Percentiles rank a stretch among this genome's conserved stretches.
phyloP scores from a whole-genome alignment of 192 early-diverging fungal genomes.

The Coemansia sp. region DNA sequence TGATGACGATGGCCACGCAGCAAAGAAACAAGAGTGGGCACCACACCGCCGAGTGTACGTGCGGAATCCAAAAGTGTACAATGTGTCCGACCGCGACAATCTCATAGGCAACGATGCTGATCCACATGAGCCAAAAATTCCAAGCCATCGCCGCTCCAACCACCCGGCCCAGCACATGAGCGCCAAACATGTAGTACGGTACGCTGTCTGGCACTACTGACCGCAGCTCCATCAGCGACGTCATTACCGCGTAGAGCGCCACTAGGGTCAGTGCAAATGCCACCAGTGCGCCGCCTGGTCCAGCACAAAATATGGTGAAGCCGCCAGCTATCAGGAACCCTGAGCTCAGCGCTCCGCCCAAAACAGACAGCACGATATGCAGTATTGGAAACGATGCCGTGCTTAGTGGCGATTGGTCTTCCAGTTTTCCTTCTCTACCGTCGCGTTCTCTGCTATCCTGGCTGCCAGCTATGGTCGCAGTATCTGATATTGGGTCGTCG shows the following conservation, averaged over 20 bases:
- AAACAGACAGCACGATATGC: background rate
- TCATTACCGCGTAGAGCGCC: conserved; percentile 22
- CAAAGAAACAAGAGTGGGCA: conserved; percentile 16
- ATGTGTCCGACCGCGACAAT: conserved; percentile 19
- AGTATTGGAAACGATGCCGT: background rate
- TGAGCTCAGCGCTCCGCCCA: conserved; percentile 19
- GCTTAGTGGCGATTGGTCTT: background rate
- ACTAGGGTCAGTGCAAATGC: conserved; percentile 6
- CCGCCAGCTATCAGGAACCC: conserved; percentile 21
- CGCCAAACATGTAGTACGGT: conserved; percentile 25
- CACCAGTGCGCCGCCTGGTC: conserved; percentile 24
- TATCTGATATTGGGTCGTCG: background rate
- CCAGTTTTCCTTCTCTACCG: background rate
- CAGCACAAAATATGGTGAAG: conserved; percentile 16
- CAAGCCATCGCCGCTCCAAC: conserved; percentile 24
- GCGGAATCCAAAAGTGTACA: conserved; percentile 21
- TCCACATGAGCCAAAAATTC: conserved; percentile 26
- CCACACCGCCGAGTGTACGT: conserved; percentile 20
- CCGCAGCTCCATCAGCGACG: conserved; percentile 26
- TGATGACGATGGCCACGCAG: conserved; percentile 14
- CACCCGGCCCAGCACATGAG: conserved; percentile 10
- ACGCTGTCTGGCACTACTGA: conserved; percentile 14
- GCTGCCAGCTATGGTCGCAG: background rate
- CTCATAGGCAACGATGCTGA: conserved; percentile 21
- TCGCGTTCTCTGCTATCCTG: background rate